A percentile compares a stretch with the other conserved stretches of the same genome.
Conservation (phyloP, 495 filamentous ascomycete genomes). For the Chlorociboria aeruginascens region DNA sequence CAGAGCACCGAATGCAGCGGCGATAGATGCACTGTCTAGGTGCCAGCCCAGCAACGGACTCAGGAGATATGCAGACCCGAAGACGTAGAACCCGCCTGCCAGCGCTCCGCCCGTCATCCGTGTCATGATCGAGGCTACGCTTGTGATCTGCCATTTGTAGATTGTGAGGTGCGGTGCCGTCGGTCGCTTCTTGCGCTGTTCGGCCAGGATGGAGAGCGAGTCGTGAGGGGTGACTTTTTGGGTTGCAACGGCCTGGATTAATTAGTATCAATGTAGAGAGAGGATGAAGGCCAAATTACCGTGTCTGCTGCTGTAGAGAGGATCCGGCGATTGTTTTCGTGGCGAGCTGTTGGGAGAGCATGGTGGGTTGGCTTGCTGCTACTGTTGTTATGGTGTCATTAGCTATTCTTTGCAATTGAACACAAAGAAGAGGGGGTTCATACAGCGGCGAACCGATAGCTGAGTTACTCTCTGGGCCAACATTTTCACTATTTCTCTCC, state of each 20-base stretch:
- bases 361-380: conserved; percentile 12
- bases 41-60: conserved; percentile 75
- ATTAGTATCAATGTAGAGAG: not conserved
- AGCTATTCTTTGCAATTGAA: conserved; percentile 26
- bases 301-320: conserved; percentile 30
- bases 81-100: conserved; percentile 70
- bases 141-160: conserved; percentile 85
- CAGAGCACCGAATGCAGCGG: conserved; percentile 57
- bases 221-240: conserved; percentile 45
- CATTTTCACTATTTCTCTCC: conserved; percentile 35
- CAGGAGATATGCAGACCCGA: conserved; percentile 70
- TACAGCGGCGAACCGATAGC: conserved; percentile 60
- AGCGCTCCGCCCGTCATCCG: conserved; percentile 70
- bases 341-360: conserved; percentile 9
- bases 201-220: conserved; percentile 58
- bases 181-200: conserved; percentile 77
- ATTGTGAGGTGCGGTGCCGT: conserved; percentile 79
- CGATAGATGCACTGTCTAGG: conserved; percentile 68
- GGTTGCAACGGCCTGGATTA: conserved; percentile 41
- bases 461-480: conserved; percentile 53
- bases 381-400: conserved; percentile 10
- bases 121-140: conserved; percentile 60
- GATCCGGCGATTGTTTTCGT: conserved; percentile 9
- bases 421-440: conserved; percentile 17
- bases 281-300: conserved; percentile 28